Base-by-base conservation (phyloP, 2,329 filamentous ascomycete species). In the Pseudogymnoascus sp. region DNA sequence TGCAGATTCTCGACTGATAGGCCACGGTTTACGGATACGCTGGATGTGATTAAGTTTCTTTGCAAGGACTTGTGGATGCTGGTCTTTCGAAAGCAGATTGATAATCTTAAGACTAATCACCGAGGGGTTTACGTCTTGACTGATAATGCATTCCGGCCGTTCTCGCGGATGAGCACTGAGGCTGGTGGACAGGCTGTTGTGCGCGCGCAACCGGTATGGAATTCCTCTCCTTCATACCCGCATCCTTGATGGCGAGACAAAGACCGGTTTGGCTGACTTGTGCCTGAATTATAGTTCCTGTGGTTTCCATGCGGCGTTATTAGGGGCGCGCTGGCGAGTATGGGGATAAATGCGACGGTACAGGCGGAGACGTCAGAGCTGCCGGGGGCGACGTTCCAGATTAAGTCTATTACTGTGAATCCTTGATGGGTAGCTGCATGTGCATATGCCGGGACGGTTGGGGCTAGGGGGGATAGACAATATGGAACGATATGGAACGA, bases 81-180 rank as follows among this genome's bases (percentile, higher is more conserved):
- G 18, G 84, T 97, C 14, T 99, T 97, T 76, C 84, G 90, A 73
- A 99, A 99, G 77, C 95, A 97, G 75, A 91, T 99, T 72, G 94
- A 99, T 76, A 99, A 99, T 74, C 82, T 99, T 56, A 99, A 99
- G 78, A 99, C 94, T 7, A 99, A 99, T 73, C 94, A 99, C 74
- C 82, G 94, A 87, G 94, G 94, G 60, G 92, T 97, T 69, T 99
- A 97, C 75, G 94, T 99, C 47, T 79, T 99, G 61, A 97, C 93
- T 12, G 94, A 99, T 77, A 92, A 92, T 73, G 80, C 88, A 8
- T 99, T 99, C 78, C 88, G 91, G 59, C 92, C 93, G 0, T 88
- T 99, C 68, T 83, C 86, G 37, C 84, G 92, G 59, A 97, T 97
- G 92, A 93, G 89, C 71, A 89, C 92, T 67, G 88, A 93, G 69